phyloP scores from a whole-genome alignment of 208 protist genomes.

The Crithidia brevicula region DNA sequence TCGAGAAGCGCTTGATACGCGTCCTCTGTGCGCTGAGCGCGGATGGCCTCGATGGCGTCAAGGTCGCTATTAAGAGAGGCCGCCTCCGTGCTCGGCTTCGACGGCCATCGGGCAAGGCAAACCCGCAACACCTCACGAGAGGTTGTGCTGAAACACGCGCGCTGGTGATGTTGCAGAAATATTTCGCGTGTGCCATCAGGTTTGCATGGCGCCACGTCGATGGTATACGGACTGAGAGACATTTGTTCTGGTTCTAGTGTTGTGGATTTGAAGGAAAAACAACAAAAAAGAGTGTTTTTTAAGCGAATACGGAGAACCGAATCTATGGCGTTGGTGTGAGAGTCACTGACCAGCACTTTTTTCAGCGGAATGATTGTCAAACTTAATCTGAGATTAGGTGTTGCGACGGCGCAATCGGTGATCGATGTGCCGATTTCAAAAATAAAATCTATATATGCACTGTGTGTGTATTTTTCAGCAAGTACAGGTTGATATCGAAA shows the following conservation, averaged over 20 bases:
- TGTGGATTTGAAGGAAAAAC: background rate
- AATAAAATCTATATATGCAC: too few relatives aligned
- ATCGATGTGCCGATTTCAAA: too few relatives aligned
- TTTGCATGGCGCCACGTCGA: conserved; percentile 57
- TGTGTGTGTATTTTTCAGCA: too few relatives aligned
- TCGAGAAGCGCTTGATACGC: conserved; percentile 24
- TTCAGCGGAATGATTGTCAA: too few relatives aligned
- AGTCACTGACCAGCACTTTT: too few relatives aligned
- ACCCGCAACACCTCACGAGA: conserved; percentile 66
- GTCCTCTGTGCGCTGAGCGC: conserved; percentile 20
- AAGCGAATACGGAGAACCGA: too few relatives aligned
- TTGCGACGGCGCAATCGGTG: too few relatives aligned
- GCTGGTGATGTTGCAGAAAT: conserved; percentile 53
- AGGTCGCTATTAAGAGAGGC: background rate
- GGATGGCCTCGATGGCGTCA: conserved; percentile 19
- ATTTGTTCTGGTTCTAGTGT: too few relatives aligned
- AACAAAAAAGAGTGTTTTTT: background rate
- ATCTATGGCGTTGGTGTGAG: too few relatives aligned
- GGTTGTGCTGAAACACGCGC: conserved; percentile 55
- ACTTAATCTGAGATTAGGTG: too few relatives aligned
- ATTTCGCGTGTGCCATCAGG: conserved; percentile 63
- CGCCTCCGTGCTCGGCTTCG: conserved; percentile 9
- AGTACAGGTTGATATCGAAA: too few relatives aligned
- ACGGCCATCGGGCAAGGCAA: conserved; percentile 61
- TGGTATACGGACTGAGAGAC: conserved; percentile 61